Conservation (phyloP, 169 alveolate genomes). For the Cryptosporidium canis region DNA sequence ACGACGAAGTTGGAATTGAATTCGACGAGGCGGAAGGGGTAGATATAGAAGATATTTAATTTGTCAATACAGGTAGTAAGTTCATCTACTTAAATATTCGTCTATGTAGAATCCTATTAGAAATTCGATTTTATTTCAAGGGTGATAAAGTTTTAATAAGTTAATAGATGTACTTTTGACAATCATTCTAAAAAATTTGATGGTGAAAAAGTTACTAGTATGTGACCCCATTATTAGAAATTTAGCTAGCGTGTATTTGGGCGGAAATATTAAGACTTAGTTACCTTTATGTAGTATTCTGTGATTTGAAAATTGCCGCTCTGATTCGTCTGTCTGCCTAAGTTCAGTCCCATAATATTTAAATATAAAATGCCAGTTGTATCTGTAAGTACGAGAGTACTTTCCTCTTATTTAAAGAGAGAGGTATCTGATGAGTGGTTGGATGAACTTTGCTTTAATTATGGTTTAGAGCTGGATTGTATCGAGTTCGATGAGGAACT, state of each 20-base stretch:
- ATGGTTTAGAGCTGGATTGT: slow-evolving; percentile 96
- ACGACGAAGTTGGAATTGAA: slow-evolving; percentile 88
- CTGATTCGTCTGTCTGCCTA: background rate
- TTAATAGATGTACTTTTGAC: background rate
- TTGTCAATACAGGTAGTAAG: background rate
- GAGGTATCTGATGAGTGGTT: slow-evolving; percentile 89
- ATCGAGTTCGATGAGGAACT: slow-evolving; percentile 84
- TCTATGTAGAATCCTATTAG: background rate
- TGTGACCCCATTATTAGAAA: background rate
- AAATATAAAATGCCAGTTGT: slow-evolving; percentile 84
- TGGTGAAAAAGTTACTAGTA: background rate
- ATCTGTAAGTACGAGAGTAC: slow-evolving; percentile 80
- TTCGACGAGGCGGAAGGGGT: slow-evolving; percentile 81
- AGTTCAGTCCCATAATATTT: background rate
- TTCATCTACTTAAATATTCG: background rate
- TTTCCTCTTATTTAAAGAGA: slow-evolving; percentile 77
- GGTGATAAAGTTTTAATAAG: no score
- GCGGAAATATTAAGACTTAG: background rate
- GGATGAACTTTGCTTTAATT: slow-evolving; percentile 93
- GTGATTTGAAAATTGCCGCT: background rate
- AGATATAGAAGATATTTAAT: slow-evolving; percentile 65
- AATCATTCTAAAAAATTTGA: no score
- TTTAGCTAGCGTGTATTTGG: background rate
- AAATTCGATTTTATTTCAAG: no score
- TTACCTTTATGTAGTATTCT: background rate